Evolutionary conservation across 805 yeast genomes (phyloP).

Genomic region (Metschnikowia peoriensis): DNA sequence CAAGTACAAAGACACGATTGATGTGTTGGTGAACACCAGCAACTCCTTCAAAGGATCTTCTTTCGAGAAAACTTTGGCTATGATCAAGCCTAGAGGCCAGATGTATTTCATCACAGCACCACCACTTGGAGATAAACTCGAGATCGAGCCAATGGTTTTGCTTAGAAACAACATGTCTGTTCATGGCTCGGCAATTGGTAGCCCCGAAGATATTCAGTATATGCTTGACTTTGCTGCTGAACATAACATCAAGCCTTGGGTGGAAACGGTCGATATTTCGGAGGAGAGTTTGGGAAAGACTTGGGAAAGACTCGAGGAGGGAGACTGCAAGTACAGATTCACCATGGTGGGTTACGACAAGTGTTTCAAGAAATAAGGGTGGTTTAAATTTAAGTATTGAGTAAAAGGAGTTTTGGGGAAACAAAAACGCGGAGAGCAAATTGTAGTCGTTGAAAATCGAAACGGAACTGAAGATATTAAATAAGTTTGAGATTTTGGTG

Average conservation of each 20-base stretch:
- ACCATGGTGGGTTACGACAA: constrained; percentile 20
- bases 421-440: no score
- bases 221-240: constrained; percentile 21
- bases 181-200: constrained; percentile 17
- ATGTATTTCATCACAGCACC: constrained; percentile 19
- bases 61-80: constrained; percentile 13
- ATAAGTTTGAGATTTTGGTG: no score
- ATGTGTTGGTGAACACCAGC: constrained; percentile 18
- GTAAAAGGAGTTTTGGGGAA: background rate
- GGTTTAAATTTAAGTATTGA: background rate
- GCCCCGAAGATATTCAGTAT: constrained; percentile 16
- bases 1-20: constrained; percentile 13
- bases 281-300: constrained; percentile 17
- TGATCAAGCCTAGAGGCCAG: constrained; percentile 18
- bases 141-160: constrained; percentile 11
- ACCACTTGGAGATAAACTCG: constrained; percentile 11
- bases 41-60: constrained; percentile 20
- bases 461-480: no score
- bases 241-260: constrained; percentile 20
- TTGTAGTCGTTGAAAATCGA: no score
- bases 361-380: constrained; percentile 12
- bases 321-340: constrained; percentile 18
- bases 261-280: constrained; percentile 17
- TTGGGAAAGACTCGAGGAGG: constrained; percentile 15
- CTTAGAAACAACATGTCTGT: constrained; percentile 15